A percentile compares a stretch with the other conserved stretches of the same genome.
These are phyloP conservation scores for Capsicum rhomboideum DNA, from an alignment of 257 asterid genomes.

Conservation along the genomic window DNA sequence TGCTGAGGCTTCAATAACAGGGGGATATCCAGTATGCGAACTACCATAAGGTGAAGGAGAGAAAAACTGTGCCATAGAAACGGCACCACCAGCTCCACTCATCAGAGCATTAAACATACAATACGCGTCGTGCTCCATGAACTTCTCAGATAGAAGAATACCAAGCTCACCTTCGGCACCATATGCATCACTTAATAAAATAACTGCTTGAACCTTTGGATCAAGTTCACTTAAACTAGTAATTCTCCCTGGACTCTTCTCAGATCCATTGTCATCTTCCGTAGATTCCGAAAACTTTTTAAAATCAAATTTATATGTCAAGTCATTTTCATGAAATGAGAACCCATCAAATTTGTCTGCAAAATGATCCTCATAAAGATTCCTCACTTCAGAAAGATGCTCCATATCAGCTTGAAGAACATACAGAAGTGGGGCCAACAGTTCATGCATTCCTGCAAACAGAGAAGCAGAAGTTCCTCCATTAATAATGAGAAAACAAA, in stretches of 20 bases:
- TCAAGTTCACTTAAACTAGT: constrained; percentile 49
- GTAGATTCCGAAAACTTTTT: constrained; percentile 58
- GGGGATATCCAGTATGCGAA: constrained; percentile 53
- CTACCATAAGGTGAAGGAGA: constrained; percentile 44
- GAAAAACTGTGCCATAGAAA: constrained; percentile 78
- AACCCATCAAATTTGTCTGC: constrained; percentile 75
- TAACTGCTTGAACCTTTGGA: constrained; percentile 52
- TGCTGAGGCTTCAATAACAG: constrained; percentile 82
- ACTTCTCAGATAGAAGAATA: constrained; percentile 68
- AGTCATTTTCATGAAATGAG: constrained; percentile 64
- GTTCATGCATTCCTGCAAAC: constrained; percentile 85
- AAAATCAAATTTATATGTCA: constrained; percentile 63
- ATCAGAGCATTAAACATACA: constrained; percentile 79
- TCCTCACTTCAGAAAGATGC: constrained; percentile 66
- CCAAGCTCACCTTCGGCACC: constrained; percentile 98
- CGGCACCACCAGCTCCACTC: constrained; percentile 77
- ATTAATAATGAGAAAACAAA: constrained; percentile 1
- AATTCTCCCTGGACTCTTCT: constrained; percentile 26
- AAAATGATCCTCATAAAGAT: constrained; percentile 57
- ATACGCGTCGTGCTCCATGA: constrained; percentile 90
- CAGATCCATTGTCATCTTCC: constrained; percentile 28
- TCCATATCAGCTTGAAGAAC: constrained; percentile 77
- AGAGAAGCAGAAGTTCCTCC: constrained; percentile 8
- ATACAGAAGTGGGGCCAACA: constrained; percentile 73
- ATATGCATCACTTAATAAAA: constrained; percentile 72